These are phyloP conservation scores for Coemansia sp. DNA, from an alignment of 192 early-diverging fungal species.

Conservation along the genomic window DNA sequence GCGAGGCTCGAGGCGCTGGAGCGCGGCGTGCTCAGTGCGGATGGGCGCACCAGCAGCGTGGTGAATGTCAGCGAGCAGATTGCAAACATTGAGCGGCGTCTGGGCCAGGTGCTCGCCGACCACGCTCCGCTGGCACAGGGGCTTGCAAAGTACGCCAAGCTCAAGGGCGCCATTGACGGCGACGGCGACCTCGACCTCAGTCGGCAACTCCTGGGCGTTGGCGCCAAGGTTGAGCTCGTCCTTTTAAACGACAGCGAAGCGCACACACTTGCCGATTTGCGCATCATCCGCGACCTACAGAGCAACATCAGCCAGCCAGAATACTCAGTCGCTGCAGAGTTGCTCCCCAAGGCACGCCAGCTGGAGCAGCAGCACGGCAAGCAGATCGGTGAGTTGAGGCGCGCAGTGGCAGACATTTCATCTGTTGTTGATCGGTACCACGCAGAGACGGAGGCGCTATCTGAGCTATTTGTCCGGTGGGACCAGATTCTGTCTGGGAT, in stretches of 20 bases:
- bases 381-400: conserved; percentile 25
- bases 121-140: conserved; percentile 20
- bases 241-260: conserved; percentile 30
- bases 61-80: conserved; percentile 31
- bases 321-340: conserved; percentile 36
- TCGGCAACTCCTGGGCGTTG: conserved; percentile 38
- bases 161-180: conserved; percentile 42
- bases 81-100: conserved; percentile 28
- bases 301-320: conserved; percentile 44
- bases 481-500: conserved; percentile 32
- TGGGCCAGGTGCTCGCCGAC: conserved; percentile 23
- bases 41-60: not conserved
- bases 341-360: conserved; percentile 11
- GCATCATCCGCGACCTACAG: conserved; percentile 39
- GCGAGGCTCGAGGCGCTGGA: conserved; percentile 39
- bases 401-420: conserved; percentile 34
- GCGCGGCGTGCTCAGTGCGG: conserved; percentile 27
- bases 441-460: conserved; percentile 44
- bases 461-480: conserved; percentile 49
- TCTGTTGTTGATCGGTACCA: conserved; percentile 47
- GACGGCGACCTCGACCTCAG: conserved; percentile 48
- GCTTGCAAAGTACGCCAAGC: conserved; percentile 46
- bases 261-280: conserved; percentile 34
- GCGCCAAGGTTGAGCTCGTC: conserved; percentile 44
- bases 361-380: conserved; percentile 32